Percentiles rank a stretch among this genome's conserved stretches.
Evolutionary conservation across 306 rosid species (phyloP).

Genomic region (Lablab purpureus): DNA sequence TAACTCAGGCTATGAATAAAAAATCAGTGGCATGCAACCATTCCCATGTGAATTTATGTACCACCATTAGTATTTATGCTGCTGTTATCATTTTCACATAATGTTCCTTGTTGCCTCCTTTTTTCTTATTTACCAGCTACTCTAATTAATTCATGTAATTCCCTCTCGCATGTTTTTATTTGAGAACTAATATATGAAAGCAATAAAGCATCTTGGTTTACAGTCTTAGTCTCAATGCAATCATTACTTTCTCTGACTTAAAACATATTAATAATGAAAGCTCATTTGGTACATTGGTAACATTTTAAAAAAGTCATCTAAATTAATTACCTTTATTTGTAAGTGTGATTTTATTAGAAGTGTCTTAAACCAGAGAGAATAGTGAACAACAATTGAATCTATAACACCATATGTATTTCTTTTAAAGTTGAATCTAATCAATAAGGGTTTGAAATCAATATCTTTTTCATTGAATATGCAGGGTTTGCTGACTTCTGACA

Average conservation of each 20-base stretch:
- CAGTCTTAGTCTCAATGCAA: neutral
- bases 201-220: neutral
- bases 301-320: no score
- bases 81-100: neutral
- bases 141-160: neutral
- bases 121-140: neutral
- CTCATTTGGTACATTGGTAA: no score
- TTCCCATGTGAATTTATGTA: neutral
- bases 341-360: no score
- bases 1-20: constrained; percentile 3
- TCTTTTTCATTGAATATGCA: neutral
- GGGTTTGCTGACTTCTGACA: neutral
- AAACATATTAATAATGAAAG: no score
- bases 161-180: neutral
- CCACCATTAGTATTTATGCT: neutral
- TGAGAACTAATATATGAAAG: neutral
- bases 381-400: no score
- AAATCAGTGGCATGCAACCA: neutral
- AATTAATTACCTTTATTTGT: no score
- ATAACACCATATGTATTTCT: no score
- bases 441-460: neutral
- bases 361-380: no score
- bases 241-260: constrained; percentile 16
- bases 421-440: no score
- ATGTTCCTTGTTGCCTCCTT: constrained; percentile 2